Percentiles rank a stretch among this genome's conserved stretches.
Evolutionary conservation across 2,329 filamentous ascomycete species (phyloP).

Genomic region (Epichloe sp.): DNA sequence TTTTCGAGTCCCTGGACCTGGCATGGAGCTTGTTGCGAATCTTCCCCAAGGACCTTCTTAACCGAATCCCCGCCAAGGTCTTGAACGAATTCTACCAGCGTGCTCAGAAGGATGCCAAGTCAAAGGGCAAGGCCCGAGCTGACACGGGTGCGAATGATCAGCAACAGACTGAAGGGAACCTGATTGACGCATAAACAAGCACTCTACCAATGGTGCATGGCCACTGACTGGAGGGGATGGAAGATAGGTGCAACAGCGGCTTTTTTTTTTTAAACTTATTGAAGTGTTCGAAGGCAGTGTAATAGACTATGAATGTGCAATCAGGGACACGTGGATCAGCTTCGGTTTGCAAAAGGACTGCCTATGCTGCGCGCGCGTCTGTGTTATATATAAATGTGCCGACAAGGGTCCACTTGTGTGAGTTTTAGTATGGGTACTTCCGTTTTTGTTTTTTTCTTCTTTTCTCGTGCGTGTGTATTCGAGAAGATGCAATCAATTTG

Average conservation of each 20-base stretch:
- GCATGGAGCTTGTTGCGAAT: slow-evolving; percentile 95
- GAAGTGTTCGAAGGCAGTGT: background rate
- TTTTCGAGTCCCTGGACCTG: slow-evolving; percentile 87
- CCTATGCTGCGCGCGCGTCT: background rate
- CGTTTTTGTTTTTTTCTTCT: background rate
- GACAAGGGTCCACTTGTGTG: background rate
- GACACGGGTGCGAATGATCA: slow-evolving; percentile 26
- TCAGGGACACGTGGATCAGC: background rate
- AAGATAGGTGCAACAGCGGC: background rate
- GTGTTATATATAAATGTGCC: background rate
- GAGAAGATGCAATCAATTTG: background rate
- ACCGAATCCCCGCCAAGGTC: slow-evolving; percentile 77
- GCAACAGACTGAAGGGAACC: slow-evolving; percentile 39
- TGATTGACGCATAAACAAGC: slow-evolving; percentile 41
- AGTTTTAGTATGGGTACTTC: background rate
- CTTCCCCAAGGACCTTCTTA: slow-evolving; percentile 95
- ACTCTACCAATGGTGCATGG: background rate
- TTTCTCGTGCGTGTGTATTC: background rate
- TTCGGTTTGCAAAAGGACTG: background rate
- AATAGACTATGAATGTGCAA: slow-evolving; percentile 1
- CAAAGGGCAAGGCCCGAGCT: slow-evolving; percentile 43
- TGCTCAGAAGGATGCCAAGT: slow-evolving; percentile 47
- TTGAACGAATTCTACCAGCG: slow-evolving; percentile 75
- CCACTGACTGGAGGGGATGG: background rate
- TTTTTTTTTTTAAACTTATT: background rate